A percentile compares a stretch with the other conserved stretches of the same genome.
Conservation (phyloP, 1,284 basidiomycete species). For the Marasmius sp. region DNA sequence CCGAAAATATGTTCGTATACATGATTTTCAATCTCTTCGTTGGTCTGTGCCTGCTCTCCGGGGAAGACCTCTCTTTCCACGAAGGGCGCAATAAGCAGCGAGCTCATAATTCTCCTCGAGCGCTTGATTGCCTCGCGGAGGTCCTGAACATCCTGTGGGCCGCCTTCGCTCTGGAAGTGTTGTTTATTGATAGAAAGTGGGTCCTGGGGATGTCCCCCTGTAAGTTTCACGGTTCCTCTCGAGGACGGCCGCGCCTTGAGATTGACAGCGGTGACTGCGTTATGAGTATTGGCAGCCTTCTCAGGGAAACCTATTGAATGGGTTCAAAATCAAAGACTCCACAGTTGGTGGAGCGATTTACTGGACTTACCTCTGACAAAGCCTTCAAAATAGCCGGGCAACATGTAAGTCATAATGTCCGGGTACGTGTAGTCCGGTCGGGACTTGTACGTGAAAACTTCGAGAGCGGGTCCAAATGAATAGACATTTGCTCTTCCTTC, state of each 20-base stretch:
- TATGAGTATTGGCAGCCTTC: conserved; percentile 16
- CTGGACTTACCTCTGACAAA: conserved; percentile 23
- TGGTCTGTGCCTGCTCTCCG: conserved; percentile 19
- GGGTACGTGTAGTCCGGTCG: conserved; percentile 19
- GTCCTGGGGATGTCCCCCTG: conserved; percentile 31
- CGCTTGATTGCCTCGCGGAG: conserved; percentile 26
- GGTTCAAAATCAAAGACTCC: neutral
- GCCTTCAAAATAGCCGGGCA: conserved; percentile 24
- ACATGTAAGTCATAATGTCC: conserved; percentile 26
- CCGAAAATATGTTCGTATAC: conserved; percentile 26
- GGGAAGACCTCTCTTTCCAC: conserved; percentile 25
- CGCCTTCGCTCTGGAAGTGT: conserved; percentile 26
- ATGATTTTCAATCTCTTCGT: conserved; percentile 24
- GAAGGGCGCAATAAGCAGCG: conserved; percentile 18
- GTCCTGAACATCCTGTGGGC: conserved; percentile 22
- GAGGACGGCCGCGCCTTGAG: conserved; percentile 27
- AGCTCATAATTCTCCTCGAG: conserved; percentile 22
- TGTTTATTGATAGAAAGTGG: conserved; percentile 26
- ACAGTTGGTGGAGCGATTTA: neutral
- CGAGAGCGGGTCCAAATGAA: conserved; percentile 22
- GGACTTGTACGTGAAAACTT: conserved; percentile 20
- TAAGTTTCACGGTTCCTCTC: conserved; percentile 26
- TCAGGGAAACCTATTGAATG: conserved; percentile 19
- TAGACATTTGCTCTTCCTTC: conserved; percentile 21
- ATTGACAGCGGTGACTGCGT: conserved; percentile 25